These are phyloP conservation scores for Pelargonium cotyledonis DNA, from an alignment of 441 rosid species.

Conservation along the genomic window DNA sequence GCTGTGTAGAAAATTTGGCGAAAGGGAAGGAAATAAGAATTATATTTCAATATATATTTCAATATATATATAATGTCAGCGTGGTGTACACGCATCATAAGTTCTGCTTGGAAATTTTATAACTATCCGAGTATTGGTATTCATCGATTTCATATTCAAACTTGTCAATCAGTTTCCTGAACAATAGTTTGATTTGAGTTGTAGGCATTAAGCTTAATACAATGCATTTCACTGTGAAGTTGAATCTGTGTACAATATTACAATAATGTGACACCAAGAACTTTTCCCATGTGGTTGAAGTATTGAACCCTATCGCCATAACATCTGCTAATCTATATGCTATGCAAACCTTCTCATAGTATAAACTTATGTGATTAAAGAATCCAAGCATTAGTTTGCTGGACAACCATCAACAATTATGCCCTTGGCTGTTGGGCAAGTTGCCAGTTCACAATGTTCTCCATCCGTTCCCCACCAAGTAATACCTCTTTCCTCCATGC, in stretches of 20 bases:
- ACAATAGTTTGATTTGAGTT: not conserved
- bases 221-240: not conserved
- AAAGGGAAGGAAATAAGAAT: not conserved
- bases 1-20: not conserved
- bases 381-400: slow-evolving; percentile 12
- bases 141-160: not conserved
- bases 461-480: slow-evolving; percentile 72
- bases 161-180: not conserved
- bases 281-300: not conserved
- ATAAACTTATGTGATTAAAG: not conserved
- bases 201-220: not conserved
- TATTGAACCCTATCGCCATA: not conserved
- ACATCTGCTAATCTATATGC: not conserved
- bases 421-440: slow-evolving; percentile 72
- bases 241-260: not conserved
- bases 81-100: not conserved
- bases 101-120: not conserved
- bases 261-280: not conserved
- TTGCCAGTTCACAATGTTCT: slow-evolving; percentile 72
- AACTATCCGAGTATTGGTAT: not conserved
- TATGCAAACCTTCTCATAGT: not conserved
- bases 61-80: not conserved
- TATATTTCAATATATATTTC: not conserved
- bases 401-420: slow-evolving; percentile 58
- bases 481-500: slow-evolving; percentile 43